Evolutionary conservation across 176 grass and related monocot species (phyloP).

Genomic region (Tuctoria greenei): DNA sequence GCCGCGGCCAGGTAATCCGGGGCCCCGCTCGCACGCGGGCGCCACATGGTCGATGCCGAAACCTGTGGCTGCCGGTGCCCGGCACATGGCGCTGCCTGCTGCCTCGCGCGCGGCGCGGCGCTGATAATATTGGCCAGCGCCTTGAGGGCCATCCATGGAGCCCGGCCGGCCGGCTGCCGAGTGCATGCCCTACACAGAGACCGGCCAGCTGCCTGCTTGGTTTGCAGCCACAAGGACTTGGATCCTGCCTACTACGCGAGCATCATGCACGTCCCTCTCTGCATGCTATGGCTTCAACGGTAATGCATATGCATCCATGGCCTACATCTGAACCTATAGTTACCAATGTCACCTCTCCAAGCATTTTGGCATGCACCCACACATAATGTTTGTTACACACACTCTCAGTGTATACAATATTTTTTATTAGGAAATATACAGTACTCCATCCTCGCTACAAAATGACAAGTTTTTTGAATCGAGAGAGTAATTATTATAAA

Average conservation of each 20-base stretch:
- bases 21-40: conserved; percentile 32
- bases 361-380: not conserved
- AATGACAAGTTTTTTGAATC: no score
- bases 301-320: not conserved
- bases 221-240: conserved; percentile 3
- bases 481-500: no score
- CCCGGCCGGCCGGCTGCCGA: not conserved
- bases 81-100: conserved; percentile 49
- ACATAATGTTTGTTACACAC: not conserved
- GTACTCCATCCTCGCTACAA: no score
- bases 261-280: not conserved
- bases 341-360: not conserved
- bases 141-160: conserved; percentile 35
- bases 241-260: not conserved
- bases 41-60: conserved; percentile 45
- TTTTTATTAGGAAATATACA: no score
- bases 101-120: not conserved
- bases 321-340: not conserved
- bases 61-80: conserved; percentile 26
- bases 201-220: not conserved
- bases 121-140: conserved; percentile 23
- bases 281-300: not conserved
- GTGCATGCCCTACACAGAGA: not conserved
- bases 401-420: not conserved
- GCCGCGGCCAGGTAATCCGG: not conserved